Conservation (phyloP, 2,329 filamentous ascomycete species). For the Chaetoscypha palmicola region DNA sequence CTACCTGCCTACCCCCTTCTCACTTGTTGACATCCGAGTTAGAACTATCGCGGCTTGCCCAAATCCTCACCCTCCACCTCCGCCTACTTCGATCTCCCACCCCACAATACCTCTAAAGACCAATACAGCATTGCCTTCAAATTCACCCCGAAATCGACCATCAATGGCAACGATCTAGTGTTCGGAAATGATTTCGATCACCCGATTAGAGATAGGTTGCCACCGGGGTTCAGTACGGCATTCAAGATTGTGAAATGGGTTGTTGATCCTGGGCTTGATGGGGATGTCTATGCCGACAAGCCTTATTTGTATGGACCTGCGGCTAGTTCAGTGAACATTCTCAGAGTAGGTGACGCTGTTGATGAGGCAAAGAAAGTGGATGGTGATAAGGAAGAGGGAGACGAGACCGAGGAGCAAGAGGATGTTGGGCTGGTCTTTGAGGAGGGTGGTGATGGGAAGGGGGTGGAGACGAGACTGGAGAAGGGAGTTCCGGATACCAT, state of each 20-base stretch:
- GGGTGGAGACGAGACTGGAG: slow-evolving; percentile 34
- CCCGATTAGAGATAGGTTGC: slow-evolving; percentile 78
- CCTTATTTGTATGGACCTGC: slow-evolving; percentile 83
- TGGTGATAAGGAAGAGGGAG: slow-evolving; percentile 21
- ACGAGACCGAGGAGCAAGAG: slow-evolving; percentile 31
- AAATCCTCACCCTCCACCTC: slow-evolving; percentile 59
- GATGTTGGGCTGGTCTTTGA: slow-evolving; percentile 24
- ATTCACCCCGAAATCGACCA: slow-evolving; percentile 58
- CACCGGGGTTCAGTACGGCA: slow-evolving; percentile 78
- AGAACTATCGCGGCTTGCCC: slow-evolving; percentile 59
- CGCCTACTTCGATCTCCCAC: slow-evolving; percentile 67
- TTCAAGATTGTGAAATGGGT: slow-evolving; percentile 83
- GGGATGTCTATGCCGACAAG: slow-evolving; percentile 78
- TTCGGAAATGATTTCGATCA: slow-evolving; percentile 96
- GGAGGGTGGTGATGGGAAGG: slow-evolving; percentile 38
- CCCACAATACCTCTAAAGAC: slow-evolving; percentile 60
- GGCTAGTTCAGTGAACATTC: slow-evolving; percentile 69
- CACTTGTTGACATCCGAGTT: no score
- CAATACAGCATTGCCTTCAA: slow-evolving; percentile 79
- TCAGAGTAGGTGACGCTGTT: slow-evolving; percentile 53
- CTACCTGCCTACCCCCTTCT: slow-evolving; percentile 22
- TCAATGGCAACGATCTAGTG: slow-evolving; percentile 53
- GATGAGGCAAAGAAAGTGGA: slow-evolving; percentile 30
- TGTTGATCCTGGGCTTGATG: slow-evolving; percentile 85
- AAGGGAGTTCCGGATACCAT: slow-evolving; percentile 35